A percentile compares a stretch with the other conserved stretches of the same genome.
phyloP scores from a whole-genome alignment of 441 rosid species.

The Bruguiera hainesii region DNA sequence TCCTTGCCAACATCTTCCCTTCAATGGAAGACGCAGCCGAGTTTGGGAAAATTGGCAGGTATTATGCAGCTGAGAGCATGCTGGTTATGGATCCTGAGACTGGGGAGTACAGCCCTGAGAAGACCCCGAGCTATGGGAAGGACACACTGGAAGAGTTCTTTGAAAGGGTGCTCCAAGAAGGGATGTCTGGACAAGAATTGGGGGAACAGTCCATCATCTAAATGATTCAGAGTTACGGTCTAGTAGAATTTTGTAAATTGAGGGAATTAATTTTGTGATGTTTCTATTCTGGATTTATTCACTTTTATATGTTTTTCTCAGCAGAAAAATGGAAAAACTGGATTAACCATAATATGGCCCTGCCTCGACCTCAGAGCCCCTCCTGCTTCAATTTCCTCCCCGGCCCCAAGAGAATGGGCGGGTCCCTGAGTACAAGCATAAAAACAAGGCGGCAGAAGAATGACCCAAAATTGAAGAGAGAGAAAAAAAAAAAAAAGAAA shows the following conservation, averaged over 20 bases:
- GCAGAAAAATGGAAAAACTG: no score
- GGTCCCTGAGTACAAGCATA: no score
- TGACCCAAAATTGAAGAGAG: no score
- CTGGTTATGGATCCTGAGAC: slow-evolving; percentile 73
- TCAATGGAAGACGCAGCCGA: slow-evolving; percentile 85
- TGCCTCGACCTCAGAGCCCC: no score
- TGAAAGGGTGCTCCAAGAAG: slow-evolving; percentile 64
- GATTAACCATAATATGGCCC: no score
- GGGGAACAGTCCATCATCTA: slow-evolving; percentile 78
- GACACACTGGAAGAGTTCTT: slow-evolving; percentile 86
- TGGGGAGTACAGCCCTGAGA: slow-evolving; percentile 79
- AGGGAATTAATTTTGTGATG: slow-evolving; percentile 22
- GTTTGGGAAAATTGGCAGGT: slow-evolving; percentile 92
- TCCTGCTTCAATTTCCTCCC: no score
- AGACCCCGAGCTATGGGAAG: slow-evolving; percentile 82
- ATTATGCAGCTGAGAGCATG: slow-evolving; percentile 95
- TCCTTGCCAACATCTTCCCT: slow-evolving; percentile 68
- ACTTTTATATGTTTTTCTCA: no score
- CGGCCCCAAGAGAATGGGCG: no score
- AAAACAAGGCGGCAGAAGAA: no score
- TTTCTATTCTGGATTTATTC: background rate
- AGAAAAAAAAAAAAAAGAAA: rapidly evolving
- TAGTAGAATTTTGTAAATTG: slow-evolving; percentile 11
- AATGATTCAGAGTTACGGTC: slow-evolving; percentile 3
- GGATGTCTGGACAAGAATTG: slow-evolving; percentile 91